These are phyloP conservation scores for Pholiota adiposa DNA, from an alignment of 1,284 basidiomycete species.

Conservation along the genomic window DNA sequence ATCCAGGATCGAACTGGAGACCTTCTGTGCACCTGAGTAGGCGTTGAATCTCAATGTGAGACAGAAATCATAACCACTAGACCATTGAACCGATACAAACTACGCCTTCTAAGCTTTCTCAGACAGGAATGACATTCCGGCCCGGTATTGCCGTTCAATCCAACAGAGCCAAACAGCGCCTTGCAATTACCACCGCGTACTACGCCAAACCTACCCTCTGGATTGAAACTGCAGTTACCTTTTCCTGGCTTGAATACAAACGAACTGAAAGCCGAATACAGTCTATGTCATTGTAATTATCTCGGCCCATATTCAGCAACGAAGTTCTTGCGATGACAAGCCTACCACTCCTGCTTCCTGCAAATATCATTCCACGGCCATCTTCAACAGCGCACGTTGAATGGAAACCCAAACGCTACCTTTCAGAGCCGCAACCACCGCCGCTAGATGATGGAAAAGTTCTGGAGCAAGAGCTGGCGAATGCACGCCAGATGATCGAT, in stretches of 20 bases:
- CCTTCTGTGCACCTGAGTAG: conserved; percentile 22
- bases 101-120: not conserved
- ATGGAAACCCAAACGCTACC: conserved; percentile 57
- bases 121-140: not conserved
- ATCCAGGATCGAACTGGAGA: conserved; percentile 30
- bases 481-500: conserved; percentile 66
- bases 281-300: no score
- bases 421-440: conserved; percentile 66
- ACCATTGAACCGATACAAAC: conserved; percentile 19
- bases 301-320: not conserved
- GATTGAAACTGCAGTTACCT: no score
- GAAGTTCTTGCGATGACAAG: conserved; percentile 14
- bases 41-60: conserved; percentile 17
- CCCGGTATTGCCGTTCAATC: not conserved
- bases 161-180: not conserved
- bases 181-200: no score
- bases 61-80: conserved; percentile 32
- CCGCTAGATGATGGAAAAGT: conserved; percentile 76
- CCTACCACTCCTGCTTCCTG: conserved; percentile 19
- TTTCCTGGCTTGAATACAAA: no score
- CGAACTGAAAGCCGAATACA: no score
- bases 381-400: conserved; percentile 44
- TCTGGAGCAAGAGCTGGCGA: conserved; percentile 79
- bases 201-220: no score
- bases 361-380: conserved; percentile 14